Evolutionary conservation across 2,329 filamentous ascomycete genomes (phyloP), one percentile per base, ranked within the genome.

Genomic region (Paradendryphiella salina): DNA sequence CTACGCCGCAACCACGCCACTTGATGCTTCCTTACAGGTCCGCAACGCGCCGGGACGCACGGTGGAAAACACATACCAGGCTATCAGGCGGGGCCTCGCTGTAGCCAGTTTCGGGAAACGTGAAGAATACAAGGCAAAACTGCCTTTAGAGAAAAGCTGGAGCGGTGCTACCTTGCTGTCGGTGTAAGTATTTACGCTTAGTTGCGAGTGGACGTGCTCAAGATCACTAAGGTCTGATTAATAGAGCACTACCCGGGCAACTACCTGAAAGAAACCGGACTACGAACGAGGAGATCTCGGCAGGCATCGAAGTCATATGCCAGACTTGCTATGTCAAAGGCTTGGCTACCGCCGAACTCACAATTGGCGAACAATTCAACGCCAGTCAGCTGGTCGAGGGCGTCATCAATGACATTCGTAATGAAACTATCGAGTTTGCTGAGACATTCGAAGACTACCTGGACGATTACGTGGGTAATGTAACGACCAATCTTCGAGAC

Each of bases 321-420:
- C 72, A 68, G 3, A 77, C 68, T 4, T 83, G 81, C 59, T 83
- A 82, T 59, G 64, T 82, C 46, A 79, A 78, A 48, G 80, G 79
- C 35, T 63, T 58, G 4, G 78, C 77, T 9, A 75, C 65, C 8
- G 76, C 76, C 1, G 62, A 75, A 15, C 65, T 83, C 18, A 75
- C 66, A 0, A 69, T 80, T 7, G 66, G 72, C 3, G 70, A 70
- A 6, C 61, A 72, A 3, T 77, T 81, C 61, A 75, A 81, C 42
- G 57, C 70, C 17, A 71, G 55, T 54, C 20, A 43, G 18, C 50
- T 54, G 1, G 23, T 65, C 11, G 20, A 57, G 21, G 14, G 47
- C 10, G 59, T 57, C 15, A 37, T 53, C 14, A 37, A 56, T 26
- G 35, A 58, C 9, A 52, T 68, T 31, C 14, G 49, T 15, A 43